A percentile compares a stretch with the other conserved stretches of the same genome.
These are phyloP conservation scores for Plasmodium knowlesi DNA, from an alignment of 169 alveolate genomes.

Conservation along the genomic window DNA sequence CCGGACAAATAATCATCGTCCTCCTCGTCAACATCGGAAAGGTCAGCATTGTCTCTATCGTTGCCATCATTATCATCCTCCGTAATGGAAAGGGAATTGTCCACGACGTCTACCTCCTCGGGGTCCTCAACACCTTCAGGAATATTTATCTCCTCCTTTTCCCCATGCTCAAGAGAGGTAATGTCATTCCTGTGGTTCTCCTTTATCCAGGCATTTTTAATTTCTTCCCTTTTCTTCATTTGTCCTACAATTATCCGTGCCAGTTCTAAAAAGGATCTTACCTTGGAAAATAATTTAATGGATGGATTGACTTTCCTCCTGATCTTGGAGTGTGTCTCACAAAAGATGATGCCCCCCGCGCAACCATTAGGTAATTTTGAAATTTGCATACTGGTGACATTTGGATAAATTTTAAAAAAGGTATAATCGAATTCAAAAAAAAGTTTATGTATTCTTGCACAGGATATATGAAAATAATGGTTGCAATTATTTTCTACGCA, in stretches of 20 bases:
- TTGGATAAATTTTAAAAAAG: conserved; percentile 49
- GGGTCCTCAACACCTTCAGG: background rate
- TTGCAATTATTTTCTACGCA: conserved; percentile 55
- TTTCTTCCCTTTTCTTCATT: conserved; percentile 68
- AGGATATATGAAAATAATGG: conserved; percentile 58
- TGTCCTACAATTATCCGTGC: conserved; percentile 64
- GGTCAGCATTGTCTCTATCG: background rate
- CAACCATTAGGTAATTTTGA: conserved; percentile 9
- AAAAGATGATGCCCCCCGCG: conserved; percentile 18
- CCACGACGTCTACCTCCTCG: background rate
- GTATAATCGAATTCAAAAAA: conserved; percentile 68
- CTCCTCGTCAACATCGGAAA: too few species aligned
- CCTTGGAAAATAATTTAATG: conserved; percentile 39
- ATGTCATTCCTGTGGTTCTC: background rate
- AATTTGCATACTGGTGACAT: background rate
- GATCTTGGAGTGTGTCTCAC: conserved; percentile 53
- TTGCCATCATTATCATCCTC: too few species aligned
- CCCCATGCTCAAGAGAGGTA: background rate
- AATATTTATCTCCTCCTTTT: background rate
- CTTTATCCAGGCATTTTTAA: conserved; percentile 47
- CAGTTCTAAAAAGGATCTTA: conserved; percentile 54
- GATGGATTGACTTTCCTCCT: conserved; percentile 59
- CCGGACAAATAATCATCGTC: background rate
- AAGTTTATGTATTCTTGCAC: conserved; percentile 47
- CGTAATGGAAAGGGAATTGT: background rate